Percentiles rank a stretch among this genome's conserved stretches.
Conservation (phyloP, 345 rosid genomes). For the Viola odorata region DNA sequence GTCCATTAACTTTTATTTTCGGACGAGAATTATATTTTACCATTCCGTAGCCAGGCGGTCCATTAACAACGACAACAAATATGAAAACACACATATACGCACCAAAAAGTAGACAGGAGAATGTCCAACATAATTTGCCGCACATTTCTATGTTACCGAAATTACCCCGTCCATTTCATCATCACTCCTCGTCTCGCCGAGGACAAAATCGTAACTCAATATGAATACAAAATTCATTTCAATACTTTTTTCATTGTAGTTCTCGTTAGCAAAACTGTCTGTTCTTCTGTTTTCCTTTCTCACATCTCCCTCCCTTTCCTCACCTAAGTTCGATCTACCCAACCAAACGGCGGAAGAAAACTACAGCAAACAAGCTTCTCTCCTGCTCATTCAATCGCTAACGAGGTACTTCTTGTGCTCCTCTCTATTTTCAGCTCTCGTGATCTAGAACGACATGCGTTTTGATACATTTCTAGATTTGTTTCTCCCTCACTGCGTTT, state of each 20-base stretch:
- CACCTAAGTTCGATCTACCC: conserved; percentile 15
- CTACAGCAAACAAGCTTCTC: not conserved
- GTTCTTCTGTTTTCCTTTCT: not conserved
- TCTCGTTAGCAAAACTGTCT: conserved; percentile 18
- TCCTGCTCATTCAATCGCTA: not conserved
- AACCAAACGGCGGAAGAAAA: not conserved
- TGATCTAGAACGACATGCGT: conserved; percentile 6
- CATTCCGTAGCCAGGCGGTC: not conserved
- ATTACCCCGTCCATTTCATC: not conserved
- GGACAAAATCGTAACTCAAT: conserved; percentile 20
- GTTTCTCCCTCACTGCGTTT: not conserved
- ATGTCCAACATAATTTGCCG: not conserved
- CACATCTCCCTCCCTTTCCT: not conserved
- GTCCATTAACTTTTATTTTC: not conserved
- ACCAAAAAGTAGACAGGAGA: not conserved
- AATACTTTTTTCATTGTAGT: conserved; percentile 15
- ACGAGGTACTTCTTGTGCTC: conserved; percentile 9
- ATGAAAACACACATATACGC: not conserved
- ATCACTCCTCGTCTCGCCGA: not conserved
- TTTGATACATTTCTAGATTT: conserved; percentile 1
- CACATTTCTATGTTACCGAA: not conserved
- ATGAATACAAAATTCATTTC: not conserved
- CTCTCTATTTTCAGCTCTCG: not conserved
- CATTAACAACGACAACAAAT: not conserved
- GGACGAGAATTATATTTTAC: not conserved